phyloP scores from a whole-genome alignment of 1,284 basidiomycete species.

The Ganoderma meredithae region DNA sequence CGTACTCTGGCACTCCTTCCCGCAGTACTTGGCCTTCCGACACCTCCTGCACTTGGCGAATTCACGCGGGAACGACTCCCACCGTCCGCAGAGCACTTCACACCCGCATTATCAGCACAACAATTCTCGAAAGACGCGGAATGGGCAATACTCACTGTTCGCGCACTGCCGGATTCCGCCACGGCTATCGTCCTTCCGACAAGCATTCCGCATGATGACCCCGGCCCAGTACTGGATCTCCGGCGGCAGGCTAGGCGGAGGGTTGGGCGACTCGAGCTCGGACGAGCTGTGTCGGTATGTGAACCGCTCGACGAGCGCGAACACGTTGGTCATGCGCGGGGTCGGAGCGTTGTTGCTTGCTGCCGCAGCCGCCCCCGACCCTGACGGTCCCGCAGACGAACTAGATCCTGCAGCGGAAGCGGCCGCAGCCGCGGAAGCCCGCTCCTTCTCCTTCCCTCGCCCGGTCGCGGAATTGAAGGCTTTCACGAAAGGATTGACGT shows the following conservation, averaged over 20 bases:
- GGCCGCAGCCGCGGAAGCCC: conserved; percentile 26
- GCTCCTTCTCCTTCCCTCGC: conserved; percentile 45
- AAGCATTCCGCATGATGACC: conserved; percentile 99
- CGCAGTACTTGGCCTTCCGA: conserved; percentile 98
- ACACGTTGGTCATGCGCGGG: conserved; percentile 82
- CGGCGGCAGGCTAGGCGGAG: conserved; percentile 76
- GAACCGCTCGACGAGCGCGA: conserved; percentile 95
- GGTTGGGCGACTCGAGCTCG: conserved; percentile 76
- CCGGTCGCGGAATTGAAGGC: conserved; percentile 42
- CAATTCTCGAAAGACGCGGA: conserved; percentile 4
- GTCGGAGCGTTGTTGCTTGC: conserved; percentile 28
- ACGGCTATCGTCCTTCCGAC: conserved; percentile 92
- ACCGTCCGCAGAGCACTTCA: conserved; percentile 91
- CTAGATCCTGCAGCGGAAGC: conserved; percentile 30
- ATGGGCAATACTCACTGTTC: conserved; percentile 74
- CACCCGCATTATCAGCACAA: neutral
- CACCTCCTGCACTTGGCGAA: conserved; percentile 98
- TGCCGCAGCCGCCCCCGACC: conserved; percentile 24
- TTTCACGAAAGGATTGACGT: conserved; percentile 42
- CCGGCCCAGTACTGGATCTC: conserved; percentile 99
- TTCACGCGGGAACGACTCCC: conserved; percentile 94
- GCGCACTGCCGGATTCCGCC: conserved; percentile 98
- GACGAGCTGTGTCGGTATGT: conserved; percentile 91
- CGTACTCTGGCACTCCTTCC: conserved; percentile 96
- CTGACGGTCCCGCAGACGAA: conserved; percentile 29